Percentiles rank a stretch among this genome's conserved stretches.
These are phyloP conservation scores for Eimeria necatrix DNA, from an alignment of 169 alveolate species.

Conservation along the genomic window DNA sequence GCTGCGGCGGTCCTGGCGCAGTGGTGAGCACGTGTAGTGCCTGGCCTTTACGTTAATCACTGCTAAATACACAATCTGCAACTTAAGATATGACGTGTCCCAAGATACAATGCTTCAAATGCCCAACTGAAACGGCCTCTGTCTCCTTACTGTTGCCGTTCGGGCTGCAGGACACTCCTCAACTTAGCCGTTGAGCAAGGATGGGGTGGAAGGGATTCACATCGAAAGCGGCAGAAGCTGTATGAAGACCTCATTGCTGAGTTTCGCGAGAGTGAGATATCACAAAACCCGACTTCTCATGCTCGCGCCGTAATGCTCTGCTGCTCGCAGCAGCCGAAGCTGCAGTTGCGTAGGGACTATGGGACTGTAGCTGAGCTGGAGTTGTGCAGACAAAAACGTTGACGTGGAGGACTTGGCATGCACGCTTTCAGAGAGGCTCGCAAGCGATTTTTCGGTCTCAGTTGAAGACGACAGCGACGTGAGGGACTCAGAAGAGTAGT, in stretches of 20 bases:
- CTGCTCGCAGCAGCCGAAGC: background rate
- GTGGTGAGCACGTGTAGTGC: constrained; percentile 35
- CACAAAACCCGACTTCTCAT: background rate
- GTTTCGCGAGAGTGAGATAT: constrained; percentile 15
- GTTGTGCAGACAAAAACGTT: constrained; percentile 11
- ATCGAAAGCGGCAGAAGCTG: constrained; percentile 67
- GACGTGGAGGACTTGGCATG: constrained; percentile 34
- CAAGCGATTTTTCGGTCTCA: constrained; percentile 31
- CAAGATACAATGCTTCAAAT: background rate
- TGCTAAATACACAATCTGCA: background rate
- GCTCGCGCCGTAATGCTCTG: background rate
- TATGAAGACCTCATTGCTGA: constrained; percentile 54
- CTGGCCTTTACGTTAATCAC: background rate
- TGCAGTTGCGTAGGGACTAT: background rate
- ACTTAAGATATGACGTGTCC: background rate
- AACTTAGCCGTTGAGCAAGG: constrained; percentile 79
- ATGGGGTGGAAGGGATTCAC: constrained; percentile 78
- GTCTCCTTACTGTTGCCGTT: background rate
- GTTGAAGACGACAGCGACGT: constrained; percentile 69
- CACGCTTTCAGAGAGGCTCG: constrained; percentile 36
- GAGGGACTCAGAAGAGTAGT: background rate
- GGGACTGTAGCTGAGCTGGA: background rate
- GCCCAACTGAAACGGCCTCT: background rate
- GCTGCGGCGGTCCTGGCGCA: constrained; percentile 78
- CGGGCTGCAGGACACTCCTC: constrained; percentile 72